Evolutionary conservation across 129 eudicot species (phyloP), one percentile per base, ranked within the genome.

Genomic region (Pulicaria dysenterica): DNA sequence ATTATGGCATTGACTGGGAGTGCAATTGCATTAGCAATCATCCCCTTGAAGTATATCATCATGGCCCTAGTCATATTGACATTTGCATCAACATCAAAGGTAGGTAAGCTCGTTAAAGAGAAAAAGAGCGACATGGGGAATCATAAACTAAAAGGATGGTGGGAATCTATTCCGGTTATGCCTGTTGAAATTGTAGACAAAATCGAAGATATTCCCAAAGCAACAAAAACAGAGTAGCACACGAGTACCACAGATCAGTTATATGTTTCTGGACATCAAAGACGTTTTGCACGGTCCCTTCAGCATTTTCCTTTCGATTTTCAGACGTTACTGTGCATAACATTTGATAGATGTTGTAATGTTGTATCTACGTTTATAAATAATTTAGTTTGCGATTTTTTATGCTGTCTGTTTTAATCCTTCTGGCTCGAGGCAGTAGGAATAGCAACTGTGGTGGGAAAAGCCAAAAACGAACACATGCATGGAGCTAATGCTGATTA

Each of bases 161-260:
- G 97, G 99, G 96, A 90, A 48, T 86, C 97, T 1, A 90, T 94
- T 72, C 98, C 98, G 4, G 91, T 94, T 14, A 50, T 86, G 36
- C 96, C 96, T 0, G 85, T 94, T 8, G 87, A 94, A 61, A 9
- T 87, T 48, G 75, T 77, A 13, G 89, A 85, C 75, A 72, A 74
- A 17, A 61, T 58, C 42, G 79, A 83, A 64, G 78, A 85, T 24
- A 46, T 64, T 53, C 83, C 88, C 0, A 70, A 70, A 62, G 77
- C 60, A 45, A 43, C 17, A 10, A 71, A 79, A 67, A 47, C 4
- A 38, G 71, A 58, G 41, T 68, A 73, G 44, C 7, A 74, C 31
- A 24, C 31, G 31, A 24, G 31, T 24, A 24, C 31, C 31, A 24
- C 31, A 2, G 31, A 24, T 24, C 31, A 24, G 31, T 24, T 24